Base-by-base conservation (phyloP, 306 rosid species). In the Cicer cuneatum region DNA sequence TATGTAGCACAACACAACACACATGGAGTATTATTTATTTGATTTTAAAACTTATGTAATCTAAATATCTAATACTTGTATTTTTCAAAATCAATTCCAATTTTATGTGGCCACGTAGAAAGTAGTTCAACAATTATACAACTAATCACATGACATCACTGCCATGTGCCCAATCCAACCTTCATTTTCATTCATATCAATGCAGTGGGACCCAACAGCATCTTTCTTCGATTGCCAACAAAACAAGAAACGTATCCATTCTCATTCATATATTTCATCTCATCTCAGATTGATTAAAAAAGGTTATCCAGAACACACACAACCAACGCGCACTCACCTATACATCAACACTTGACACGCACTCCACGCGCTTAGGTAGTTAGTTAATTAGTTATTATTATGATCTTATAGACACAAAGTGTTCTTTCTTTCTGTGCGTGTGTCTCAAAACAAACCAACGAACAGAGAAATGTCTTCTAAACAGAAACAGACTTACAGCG, bases 401-500 rank as follows among this genome's bases (percentile, higher is more conserved):
- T 54, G 3, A 49, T n/a, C 54, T 5, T 18, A 1, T 0, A 65
- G 41, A 21, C 35, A 37, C 16, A 35, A 37, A 19, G 8, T 3
- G 19, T 5, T 63, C 33, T 39, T 38, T 38, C 8, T 67, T 5
- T 43, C 13, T 15, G 29, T 12, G 33, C 3, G 29, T 61, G 45
- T 37, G 39, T 37, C 6, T 5, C n/a, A 12, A 12, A 21, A 16
- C 54, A 71, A 43, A 42, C 5, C 2, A 10, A 19, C 24, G 3
- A 29, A 69, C 6, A 10, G 15, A 18, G 6, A 8, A 33, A 38
- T n/a, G 88, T 87, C 48, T 94, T 86, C 97, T 24, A 89, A 85
- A 56, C 97, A 94, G 86, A 90, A 85, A 57, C 98, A 95, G 82
- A 89, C 93, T 18, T 95, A 90, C 87, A 80, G 40, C 40, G 86